These are phyloP conservation scores for Rhodotorula babjevae DNA, from an alignment of 768 basidiomycete genomes.

Conservation along the genomic window DNA sequence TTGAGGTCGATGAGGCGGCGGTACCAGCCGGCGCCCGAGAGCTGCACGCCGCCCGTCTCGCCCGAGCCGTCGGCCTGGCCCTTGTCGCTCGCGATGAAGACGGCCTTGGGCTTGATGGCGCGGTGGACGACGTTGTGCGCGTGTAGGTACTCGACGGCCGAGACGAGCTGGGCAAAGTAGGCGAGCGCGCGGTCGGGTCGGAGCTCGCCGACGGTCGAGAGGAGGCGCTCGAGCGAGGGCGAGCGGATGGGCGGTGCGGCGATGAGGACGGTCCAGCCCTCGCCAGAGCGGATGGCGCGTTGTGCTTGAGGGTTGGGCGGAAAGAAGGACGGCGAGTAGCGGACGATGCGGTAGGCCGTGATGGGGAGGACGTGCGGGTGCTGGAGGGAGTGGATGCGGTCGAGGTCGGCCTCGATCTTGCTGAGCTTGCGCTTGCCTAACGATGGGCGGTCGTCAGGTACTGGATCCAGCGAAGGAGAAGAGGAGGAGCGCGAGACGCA, in stretches of 20 bases:
- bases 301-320: not conserved
- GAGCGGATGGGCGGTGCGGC: constrained; percentile 5
- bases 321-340: constrained; percentile 30
- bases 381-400: constrained; percentile 11
- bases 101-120: constrained; percentile 8
- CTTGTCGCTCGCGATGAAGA: constrained; percentile 25
- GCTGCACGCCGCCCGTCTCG: constrained; percentile 10
- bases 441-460: not conserved
- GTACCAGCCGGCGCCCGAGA: constrained; percentile 29
- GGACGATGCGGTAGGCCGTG: constrained; percentile 33
- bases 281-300: constrained; percentile 8
- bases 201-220: constrained; percentile 31
- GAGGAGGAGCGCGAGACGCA: not conserved
- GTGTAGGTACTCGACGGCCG: constrained; percentile 30
- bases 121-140: constrained; percentile 26
- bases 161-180: constrained; percentile 28
- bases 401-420: constrained; percentile 35
- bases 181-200: constrained; percentile 31
- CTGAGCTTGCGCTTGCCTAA: constrained; percentile 34
- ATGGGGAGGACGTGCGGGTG: constrained; percentile 30
- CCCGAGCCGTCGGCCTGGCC: not conserved
- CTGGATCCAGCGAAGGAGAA: no score
- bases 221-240: constrained; percentile 26
- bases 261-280: constrained; percentile 33
- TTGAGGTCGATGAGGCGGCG: constrained; percentile 36